These are phyloP conservation scores for Fusarium multiceps DNA, from an alignment of 2,329 filamentous ascomycete genomes.

Conservation along the genomic window DNA sequence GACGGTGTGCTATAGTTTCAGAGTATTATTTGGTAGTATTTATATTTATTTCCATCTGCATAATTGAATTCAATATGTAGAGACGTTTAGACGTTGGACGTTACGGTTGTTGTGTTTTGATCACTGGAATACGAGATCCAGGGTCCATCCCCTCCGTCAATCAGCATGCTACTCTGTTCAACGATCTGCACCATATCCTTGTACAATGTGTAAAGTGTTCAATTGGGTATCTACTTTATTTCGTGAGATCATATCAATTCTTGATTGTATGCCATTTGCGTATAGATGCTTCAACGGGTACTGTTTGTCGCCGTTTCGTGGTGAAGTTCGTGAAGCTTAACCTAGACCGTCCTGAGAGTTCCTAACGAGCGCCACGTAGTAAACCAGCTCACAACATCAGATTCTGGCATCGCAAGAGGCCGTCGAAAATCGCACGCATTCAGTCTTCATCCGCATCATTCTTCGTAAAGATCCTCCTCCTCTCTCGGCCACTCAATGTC, in stretches of 20 bases:
- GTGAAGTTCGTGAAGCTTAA: background rate
- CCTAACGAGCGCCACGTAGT: background rate
- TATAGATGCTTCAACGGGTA: background rate
- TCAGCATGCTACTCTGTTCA: background rate
- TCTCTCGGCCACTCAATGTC: conserved; percentile 60
- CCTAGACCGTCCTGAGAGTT: background rate
- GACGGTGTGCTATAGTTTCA: background rate
- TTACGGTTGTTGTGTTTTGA: background rate
- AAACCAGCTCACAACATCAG: background rate
- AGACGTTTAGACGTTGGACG: background rate
- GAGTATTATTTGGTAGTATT: background rate
- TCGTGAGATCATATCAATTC: no score
- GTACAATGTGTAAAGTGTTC: background rate
- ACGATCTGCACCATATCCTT: conserved; percentile 17
- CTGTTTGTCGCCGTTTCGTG: background rate
- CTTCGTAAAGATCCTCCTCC: conserved; percentile 53
- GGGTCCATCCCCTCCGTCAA: background rate
- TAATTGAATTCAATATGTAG: no score
- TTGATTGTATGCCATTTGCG: background rate
- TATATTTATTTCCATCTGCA: background rate
- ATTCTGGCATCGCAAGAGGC: no score
- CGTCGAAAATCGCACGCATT: no score
- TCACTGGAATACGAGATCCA: background rate
- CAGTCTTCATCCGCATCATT: background rate
- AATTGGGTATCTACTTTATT: conserved; percentile 20